These are phyloP conservation scores for Chlorociboria aeruginascens DNA, from an alignment of 495 filamentous ascomycete species.

Conservation along the genomic window DNA sequence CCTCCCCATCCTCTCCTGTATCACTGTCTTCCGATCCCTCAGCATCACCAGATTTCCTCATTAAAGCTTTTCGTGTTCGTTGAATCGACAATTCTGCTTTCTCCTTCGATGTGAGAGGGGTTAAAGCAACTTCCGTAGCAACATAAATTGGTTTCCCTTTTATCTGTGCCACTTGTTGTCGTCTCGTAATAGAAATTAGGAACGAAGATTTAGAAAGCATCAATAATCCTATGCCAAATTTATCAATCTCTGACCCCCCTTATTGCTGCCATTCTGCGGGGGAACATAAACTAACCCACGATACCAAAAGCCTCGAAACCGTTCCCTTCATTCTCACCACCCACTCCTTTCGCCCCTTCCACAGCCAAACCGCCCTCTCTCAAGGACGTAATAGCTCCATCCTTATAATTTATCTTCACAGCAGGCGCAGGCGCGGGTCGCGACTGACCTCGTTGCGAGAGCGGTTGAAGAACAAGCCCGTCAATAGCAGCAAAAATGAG, in stretches of 20 bases:
- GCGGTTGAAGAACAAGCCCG: constrained; percentile 72
- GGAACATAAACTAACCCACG: constrained; percentile 48
- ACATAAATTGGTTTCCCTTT: constrained; percentile 73
- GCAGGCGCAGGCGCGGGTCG: constrained; percentile 28
- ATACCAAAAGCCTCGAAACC: constrained; percentile 72
- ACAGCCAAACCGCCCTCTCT: constrained; percentile 15
- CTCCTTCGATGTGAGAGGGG: constrained; percentile 62
- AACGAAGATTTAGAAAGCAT: constrained; percentile 64
- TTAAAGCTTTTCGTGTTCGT: constrained; percentile 43
- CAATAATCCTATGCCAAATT: constrained; percentile 43
- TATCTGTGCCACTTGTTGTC: constrained; percentile 80
- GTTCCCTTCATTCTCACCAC: constrained; percentile 12
- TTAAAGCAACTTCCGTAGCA: constrained; percentile 74
- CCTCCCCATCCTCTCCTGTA: constrained; percentile 22
- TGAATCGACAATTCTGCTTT: constrained; percentile 62
- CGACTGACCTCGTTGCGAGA: constrained; percentile 34
- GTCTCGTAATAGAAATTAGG: constrained; percentile 70
- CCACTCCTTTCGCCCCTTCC: constrained; percentile 13
- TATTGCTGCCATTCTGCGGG: no score
- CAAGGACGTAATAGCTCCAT: constrained; percentile 39
- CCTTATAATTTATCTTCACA: constrained; percentile 65
- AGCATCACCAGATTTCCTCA: constrained; percentile 20
- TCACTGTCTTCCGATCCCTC: constrained; percentile 22
- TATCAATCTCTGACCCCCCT: no score
- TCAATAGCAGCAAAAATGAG: constrained; percentile 74